These are phyloP conservation scores for Fusarium paranaense DNA, from an alignment of 2,329 filamentous ascomycete genomes.

Conservation along the genomic window DNA sequence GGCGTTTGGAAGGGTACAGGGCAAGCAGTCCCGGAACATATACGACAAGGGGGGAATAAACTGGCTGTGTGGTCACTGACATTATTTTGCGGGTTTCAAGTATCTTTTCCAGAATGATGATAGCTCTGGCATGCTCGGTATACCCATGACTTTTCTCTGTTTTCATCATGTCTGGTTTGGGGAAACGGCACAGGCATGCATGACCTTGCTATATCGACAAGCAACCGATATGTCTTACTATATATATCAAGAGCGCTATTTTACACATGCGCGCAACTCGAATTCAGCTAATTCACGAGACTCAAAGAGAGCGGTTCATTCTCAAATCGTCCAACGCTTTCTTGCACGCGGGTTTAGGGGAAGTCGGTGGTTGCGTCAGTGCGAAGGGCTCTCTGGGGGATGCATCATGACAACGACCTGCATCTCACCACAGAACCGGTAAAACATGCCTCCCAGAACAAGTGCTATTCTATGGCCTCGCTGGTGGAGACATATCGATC, in stretches of 20 bases:
- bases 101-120: not conserved
- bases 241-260: constrained; percentile 1
- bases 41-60: constrained; percentile 18
- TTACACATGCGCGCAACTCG: not conserved
- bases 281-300: not conserved
- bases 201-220: not conserved
- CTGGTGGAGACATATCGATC: not conserved
- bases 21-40: constrained; percentile 16
- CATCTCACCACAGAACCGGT: not conserved
- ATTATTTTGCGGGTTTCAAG: constrained; percentile 1
- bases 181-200: not conserved
- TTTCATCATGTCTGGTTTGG: constrained; percentile 9
- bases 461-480: not conserved
- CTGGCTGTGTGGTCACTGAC: constrained; percentile 11
- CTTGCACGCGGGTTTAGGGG: not conserved
- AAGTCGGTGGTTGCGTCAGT: not conserved
- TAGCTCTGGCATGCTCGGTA: constrained; percentile 13
- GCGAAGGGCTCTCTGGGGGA: not conserved
- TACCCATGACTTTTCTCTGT: constrained; percentile 29
- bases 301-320: not conserved
- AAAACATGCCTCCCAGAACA: constrained; percentile 11
- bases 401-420: not conserved
- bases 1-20: constrained; percentile 32
- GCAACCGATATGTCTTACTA: not conserved
- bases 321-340: not conserved